phyloP scores from a whole-genome alignment of 2,329 filamentous ascomycete species.

The Diaporthe nobilis region DNA sequence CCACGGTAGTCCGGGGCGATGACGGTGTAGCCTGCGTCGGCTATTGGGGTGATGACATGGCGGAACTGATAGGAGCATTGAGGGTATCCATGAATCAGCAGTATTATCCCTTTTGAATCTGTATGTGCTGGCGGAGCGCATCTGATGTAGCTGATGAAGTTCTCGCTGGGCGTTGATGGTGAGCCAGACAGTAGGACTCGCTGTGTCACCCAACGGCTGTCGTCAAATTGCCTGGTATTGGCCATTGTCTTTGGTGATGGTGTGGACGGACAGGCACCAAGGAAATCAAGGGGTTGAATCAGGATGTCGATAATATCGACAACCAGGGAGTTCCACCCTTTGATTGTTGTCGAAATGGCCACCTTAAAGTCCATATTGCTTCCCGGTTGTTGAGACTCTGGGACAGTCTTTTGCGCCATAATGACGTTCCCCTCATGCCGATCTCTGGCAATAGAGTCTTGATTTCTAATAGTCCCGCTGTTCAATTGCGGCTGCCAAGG shows the following conservation, averaged over 20 bases:
- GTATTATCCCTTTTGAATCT: not conserved
- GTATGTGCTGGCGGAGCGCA: not conserved
- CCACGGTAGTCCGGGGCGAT: constrained; percentile 3
- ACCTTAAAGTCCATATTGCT: not conserved
- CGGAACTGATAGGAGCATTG: constrained; percentile 19
- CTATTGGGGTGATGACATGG: constrained; percentile 5
- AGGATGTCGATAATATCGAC: too few species aligned
- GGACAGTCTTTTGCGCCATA: not conserved
- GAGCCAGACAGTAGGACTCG: not conserved
- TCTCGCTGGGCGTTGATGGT: not conserved
- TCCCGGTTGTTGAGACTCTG: not conserved
- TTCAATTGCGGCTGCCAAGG: not conserved
- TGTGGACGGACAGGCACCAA: too few species aligned
- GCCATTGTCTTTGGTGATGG: not conserved
- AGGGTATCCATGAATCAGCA: constrained; percentile 7
- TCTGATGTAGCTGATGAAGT: constrained; percentile 6
- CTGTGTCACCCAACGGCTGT: constrained; percentile 5
- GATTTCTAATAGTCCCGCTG: not conserved
- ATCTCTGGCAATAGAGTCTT: not conserved
- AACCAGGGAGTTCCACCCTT: not conserved
- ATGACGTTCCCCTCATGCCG: constrained; percentile 2
- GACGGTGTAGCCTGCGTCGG: not conserved
- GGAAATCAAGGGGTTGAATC: not conserved
- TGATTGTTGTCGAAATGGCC: not conserved
- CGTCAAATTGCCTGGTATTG: not conserved